Evolutionary conservation across 2,329 filamentous ascomycete genomes (phyloP).

Genomic region (Ceratocystis cubensis): DNA sequence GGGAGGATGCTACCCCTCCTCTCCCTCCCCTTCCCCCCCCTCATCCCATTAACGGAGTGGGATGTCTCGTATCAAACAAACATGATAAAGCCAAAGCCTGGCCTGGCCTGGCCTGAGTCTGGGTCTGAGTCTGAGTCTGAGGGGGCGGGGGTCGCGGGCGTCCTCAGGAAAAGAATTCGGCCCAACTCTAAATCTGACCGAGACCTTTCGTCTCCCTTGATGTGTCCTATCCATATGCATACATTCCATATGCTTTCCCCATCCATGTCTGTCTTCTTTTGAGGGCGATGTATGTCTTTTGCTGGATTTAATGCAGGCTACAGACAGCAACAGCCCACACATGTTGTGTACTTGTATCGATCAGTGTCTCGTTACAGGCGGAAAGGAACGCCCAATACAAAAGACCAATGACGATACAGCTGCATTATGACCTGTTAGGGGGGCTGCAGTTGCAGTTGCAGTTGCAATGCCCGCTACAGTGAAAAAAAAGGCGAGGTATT

Average conservation of each 20-base stretch:
- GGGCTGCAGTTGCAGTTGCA: no score
- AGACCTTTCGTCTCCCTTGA: not conserved
- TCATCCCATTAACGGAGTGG: not conserved
- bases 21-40: not conserved
- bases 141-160: not conserved
- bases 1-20: not conserved
- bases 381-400: no score
- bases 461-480: not conserved
- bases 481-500: not conserved
- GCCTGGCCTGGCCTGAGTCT: not conserved
- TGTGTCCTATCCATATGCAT: not conserved
- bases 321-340: no score
- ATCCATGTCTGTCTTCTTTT: no score
- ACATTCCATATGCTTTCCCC: no score
- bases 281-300: no score
- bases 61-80: not conserved
- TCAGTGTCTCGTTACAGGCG: no score
- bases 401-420: no score
- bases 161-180: not conserved
- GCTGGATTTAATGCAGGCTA: no score
- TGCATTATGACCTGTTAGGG: no score
- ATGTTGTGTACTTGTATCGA: no score
- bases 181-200: constrained; percentile 6
- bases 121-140: not conserved
- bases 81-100: constrained; percentile 2